These are phyloP conservation scores for Aspergillus flavus DNA, from an alignment of 2,329 filamentous ascomycete genomes.

Conservation along the genomic window DNA sequence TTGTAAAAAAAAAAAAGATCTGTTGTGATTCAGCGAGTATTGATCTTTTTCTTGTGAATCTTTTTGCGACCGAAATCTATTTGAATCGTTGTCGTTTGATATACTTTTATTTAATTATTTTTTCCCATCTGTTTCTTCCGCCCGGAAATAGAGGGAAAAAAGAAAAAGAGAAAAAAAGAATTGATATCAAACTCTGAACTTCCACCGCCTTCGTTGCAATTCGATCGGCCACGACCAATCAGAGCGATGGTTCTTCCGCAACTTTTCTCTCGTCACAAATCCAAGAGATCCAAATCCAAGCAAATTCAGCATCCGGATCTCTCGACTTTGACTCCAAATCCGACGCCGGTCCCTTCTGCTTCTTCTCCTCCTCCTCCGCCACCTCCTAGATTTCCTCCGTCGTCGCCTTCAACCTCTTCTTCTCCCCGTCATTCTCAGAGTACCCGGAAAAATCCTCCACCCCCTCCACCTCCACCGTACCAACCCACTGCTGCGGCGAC, in stretches of 20 bases:
- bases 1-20: neutral
- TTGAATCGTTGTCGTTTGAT: neutral
- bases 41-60: neutral
- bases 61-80: neutral
- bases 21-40: neutral
- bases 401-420: conserved; percentile 12
- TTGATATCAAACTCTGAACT: conserved; percentile 18
- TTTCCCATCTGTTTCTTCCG: conserved; percentile 9
- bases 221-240: conserved; percentile 33
- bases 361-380: conserved; percentile 6
- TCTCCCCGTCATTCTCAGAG: conserved; percentile 8
- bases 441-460: conserved; percentile 4
- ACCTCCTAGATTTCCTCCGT: conserved; percentile 3
- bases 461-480: conserved; percentile 13
- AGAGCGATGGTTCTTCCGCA: conserved; percentile 40
- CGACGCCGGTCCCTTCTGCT: conserved; percentile 12
- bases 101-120: neutral
- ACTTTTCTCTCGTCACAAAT: conserved; percentile 41
- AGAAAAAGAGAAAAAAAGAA: conserved; percentile 7
- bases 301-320: conserved; percentile 5
- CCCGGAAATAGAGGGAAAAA: neutral
- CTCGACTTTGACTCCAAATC: conserved; percentile 7
- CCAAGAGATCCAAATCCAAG: conserved; percentile 27
- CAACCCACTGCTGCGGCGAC: conserved; percentile 9
- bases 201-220: conserved; percentile 46